Conservation (phyloP, 2,329 filamentous ascomycete species). For the Hysterium pulicare region DNA sequence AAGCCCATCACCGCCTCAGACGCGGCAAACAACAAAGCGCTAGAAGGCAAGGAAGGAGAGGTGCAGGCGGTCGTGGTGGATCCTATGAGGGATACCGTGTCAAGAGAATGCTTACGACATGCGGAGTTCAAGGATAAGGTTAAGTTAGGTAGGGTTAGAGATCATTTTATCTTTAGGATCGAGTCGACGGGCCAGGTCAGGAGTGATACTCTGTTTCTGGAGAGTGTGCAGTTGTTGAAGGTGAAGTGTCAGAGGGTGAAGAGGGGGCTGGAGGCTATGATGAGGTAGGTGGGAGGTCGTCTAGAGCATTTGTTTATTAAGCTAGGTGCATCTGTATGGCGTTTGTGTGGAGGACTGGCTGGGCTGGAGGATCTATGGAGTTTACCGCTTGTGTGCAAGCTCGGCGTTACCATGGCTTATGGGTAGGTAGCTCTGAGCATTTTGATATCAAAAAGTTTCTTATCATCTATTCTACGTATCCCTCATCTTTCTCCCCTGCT, state of each 20-base stretch:
- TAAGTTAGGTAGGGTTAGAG: constrained; percentile 80
- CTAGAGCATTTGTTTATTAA: too few species aligned
- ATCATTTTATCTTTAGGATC: constrained; percentile 96
- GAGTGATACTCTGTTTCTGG: constrained; percentile 89
- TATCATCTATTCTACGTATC: too few species aligned
- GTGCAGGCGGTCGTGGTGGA: constrained; percentile 83
- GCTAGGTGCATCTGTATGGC: too few species aligned
- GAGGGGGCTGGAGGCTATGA: constrained; percentile 58
- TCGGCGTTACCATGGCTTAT: too few species aligned
- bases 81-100: constrained; percentile 92
- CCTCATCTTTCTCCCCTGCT: too few species aligned
- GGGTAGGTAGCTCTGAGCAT: too few species aligned
- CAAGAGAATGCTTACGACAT: constrained; percentile 86
- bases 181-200: constrained; percentile 96
- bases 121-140: constrained; percentile 94
- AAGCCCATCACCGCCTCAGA: constrained; percentile 69
- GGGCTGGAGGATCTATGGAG: too few species aligned
- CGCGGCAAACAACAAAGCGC: constrained; percentile 56
- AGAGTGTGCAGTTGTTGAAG: constrained; percentile 81
- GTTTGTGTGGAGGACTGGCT: too few species aligned
- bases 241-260: constrained; percentile 75
- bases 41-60: constrained; percentile 74
- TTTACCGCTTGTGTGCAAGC: too few species aligned
- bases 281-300: constrained; percentile 16
- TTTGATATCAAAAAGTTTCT: too few species aligned